A percentile compares a stretch with the other conserved stretches of the same genome.
phyloP scores from a whole-genome alignment of 2,329 filamentous ascomycete species.

The Lasiodiplodia hormozganensis region DNA sequence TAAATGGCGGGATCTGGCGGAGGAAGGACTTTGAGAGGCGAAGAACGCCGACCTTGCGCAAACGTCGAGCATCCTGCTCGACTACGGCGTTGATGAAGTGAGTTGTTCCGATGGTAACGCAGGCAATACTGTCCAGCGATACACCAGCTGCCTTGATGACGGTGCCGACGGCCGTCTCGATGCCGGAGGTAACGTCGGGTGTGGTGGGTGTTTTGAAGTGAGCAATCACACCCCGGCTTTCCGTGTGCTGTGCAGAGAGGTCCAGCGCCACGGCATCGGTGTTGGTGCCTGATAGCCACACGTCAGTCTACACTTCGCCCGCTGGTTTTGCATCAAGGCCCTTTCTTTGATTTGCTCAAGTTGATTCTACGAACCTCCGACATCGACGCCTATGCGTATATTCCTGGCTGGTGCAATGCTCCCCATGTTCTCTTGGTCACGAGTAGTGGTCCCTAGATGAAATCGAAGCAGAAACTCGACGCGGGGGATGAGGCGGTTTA shows the following conservation, averaged over 20 bases:
- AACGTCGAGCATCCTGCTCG: conserved; percentile 31
- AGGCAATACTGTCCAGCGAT: conserved; percentile 44
- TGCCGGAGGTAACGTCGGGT: conserved; percentile 46
- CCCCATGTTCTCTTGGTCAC: conserved; percentile 8
- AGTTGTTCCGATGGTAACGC: conserved; percentile 60
- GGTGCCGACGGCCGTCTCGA: conserved; percentile 43
- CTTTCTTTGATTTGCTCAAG: neutral
- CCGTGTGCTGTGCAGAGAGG: conserved; percentile 36
- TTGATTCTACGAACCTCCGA: conserved; percentile 42
- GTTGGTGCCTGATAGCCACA: conserved; percentile 38
- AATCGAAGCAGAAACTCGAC: neutral
- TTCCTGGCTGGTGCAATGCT: conserved; percentile 28
- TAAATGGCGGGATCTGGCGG: conserved; percentile 57
- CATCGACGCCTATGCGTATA: conserved; percentile 53
- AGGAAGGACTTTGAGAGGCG: conserved; percentile 58
- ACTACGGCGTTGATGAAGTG: conserved; percentile 49
- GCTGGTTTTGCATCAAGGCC: neutral
- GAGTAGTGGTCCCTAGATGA: neutral
- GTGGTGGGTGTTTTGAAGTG: conserved; percentile 47
- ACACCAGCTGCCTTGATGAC: conserved; percentile 45
- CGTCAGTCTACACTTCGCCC: neutral
- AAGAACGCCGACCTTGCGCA: conserved; percentile 56
- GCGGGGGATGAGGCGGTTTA: neutral
- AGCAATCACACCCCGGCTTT: conserved; percentile 39
- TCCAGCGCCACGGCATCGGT: conserved; percentile 44